phyloP scores from a whole-genome alignment of 1,139 yeast species.

The Meyerozyma carpophila region DNA sequence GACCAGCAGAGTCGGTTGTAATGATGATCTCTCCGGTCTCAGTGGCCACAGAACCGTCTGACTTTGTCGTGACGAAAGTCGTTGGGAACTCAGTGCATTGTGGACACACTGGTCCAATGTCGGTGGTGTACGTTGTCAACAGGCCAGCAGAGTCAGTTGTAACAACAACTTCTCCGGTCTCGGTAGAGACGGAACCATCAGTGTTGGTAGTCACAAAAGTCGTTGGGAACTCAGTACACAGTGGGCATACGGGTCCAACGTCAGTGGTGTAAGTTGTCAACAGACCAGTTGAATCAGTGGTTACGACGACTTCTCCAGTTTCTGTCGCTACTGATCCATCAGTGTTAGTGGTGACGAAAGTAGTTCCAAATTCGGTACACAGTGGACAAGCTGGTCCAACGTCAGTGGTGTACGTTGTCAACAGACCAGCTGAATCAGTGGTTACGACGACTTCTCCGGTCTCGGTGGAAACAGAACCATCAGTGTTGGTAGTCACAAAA shows the following conservation, averaged over 20 bases:
- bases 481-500: conserved; percentile 2
- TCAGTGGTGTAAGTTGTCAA: not conserved
- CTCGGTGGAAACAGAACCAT: conserved; percentile 2
- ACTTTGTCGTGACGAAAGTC: conserved; percentile 1
- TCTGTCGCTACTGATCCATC: conserved; percentile 5
- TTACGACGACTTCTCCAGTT: conserved; percentile 4
- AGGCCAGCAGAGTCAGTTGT: conserved; percentile 1
- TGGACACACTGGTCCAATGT: not conserved
- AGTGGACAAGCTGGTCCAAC: conserved; percentile 1
- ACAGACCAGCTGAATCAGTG: conserved; percentile 1
- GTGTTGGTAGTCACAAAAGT: conserved; percentile 1
- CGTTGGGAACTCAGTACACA: not conserved
- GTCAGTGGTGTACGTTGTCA: not conserved
- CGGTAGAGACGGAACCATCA: conserved; percentile 2
- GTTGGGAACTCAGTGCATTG: conserved; percentile 1
- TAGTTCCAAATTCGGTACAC: conserved; percentile 4
- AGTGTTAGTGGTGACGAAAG: conserved; percentile 4
- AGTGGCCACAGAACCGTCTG: conserved; percentile 1
- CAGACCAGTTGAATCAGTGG: conserved; percentile 2
- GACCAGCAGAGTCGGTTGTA: conserved; percentile 1
- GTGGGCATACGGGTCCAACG: not conserved
- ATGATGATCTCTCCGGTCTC: conserved; percentile 1
- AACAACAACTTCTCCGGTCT: not conserved
- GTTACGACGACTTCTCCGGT: conserved; percentile 1
- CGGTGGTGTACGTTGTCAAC: not conserved